Evolutionary conservation across 176 grass and related monocot species (phyloP).

Genomic region (Musa schizocarpa): DNA sequence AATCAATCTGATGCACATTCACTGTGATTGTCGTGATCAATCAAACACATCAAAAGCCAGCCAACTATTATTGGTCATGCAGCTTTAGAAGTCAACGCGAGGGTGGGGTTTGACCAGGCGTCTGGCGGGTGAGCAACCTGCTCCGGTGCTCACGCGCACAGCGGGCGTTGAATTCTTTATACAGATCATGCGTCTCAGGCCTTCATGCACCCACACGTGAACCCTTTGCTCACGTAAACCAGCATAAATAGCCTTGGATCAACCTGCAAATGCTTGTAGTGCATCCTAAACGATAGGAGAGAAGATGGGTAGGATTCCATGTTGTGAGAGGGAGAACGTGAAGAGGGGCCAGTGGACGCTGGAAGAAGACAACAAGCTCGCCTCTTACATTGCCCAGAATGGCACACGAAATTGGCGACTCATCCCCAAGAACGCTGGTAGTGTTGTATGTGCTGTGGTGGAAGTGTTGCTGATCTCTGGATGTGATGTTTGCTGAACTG

Average conservation of each 20-base stretch:
- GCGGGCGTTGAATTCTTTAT: conserved; percentile 98
- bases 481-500: not conserved
- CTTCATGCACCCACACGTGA: conserved; percentile 40
- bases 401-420: conserved; percentile 92
- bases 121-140: conserved; percentile 81
- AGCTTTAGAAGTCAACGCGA: too few relatives aligned
- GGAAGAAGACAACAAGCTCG: conserved; percentile 97
- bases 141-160: conserved; percentile 59
- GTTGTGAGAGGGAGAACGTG: conserved; percentile 94
- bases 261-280: too few relatives aligned
- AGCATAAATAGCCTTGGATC: too few relatives aligned
- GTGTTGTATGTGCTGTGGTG: not conserved
- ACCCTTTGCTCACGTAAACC: conserved; percentile 7
- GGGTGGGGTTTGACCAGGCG: conserved; percentile 54
- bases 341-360: conserved; percentile 97
- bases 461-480: not conserved
- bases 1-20: too few relatives aligned
- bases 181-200: conserved; percentile 56
- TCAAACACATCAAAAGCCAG: too few relatives aligned
- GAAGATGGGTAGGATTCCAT: conserved; percentile 77
- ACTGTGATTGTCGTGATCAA: too few relatives aligned
- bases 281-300: too few relatives aligned
- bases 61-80: too few relatives aligned
- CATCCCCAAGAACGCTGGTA: conserved; percentile 98
- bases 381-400: conserved; percentile 78